Base-by-base conservation (phyloP, 73 alveolate genomes). In the Diophrys sp. region DNA sequence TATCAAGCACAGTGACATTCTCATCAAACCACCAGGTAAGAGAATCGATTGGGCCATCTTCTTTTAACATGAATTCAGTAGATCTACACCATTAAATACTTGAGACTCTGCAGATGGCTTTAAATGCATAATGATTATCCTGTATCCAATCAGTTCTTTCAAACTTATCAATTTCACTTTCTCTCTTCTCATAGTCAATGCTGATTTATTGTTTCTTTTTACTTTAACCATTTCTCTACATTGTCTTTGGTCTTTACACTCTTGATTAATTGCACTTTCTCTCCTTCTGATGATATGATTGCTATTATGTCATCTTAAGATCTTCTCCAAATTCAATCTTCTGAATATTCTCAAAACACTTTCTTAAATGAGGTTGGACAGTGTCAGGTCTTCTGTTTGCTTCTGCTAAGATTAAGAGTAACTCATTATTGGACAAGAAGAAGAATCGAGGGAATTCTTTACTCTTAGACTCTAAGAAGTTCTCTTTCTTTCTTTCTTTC, bases 181-280 rank as follows among this genome's bases (percentile, higher is more conserved):
- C 2, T 98, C 98, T 62, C 80, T 77, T 66, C 78, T 93, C 95
- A 97, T 92, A 55, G 78, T 84, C 84, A 93, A 93, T 76, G 84
- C 56, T 96, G 84, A 70, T 91, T 97, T 31, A 90, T 88, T 98
- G 95, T 97, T 71, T 89, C 87, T 57, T 90, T 94, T 77, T 78
- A 57, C 62, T 94, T 82, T 70, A 97, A 81, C 99, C 99, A 97
- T 24, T 93, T 98, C 88, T 97, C 99, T 23, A 96, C 99, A 66
- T 90, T 95, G 55, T 93, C 91, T 23, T 94, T 83, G 2, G 98
- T 97, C 84, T 94, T 96, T 23, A 94, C 91, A 80, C 85, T 83
- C 78, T 90, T 94, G 69, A 81, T 74, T 78, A 94, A 87, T 56
- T 87, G 93, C 0, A 97, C 78, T 30, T 80, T 93, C 86, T 97